These are phyloP conservation scores for Lentinula guzmanii DNA, from an alignment of 768 basidiomycete genomes.

Conservation along the genomic window DNA sequence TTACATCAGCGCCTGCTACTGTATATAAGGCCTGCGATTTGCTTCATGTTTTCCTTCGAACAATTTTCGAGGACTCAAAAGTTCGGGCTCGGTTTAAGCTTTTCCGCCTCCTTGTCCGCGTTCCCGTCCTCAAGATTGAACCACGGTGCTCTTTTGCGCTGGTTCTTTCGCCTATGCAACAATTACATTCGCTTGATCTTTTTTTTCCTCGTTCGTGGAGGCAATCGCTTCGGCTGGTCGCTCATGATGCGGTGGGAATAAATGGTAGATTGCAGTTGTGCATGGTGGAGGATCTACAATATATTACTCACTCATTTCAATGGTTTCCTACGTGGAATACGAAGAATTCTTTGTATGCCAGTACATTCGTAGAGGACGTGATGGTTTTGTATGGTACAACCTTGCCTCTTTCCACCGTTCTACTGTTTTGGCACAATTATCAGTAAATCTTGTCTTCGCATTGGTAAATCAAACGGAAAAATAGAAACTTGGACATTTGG, in stretches of 20 bases:
- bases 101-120: conserved; percentile 88
- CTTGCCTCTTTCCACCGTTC: too few species aligned
- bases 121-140: conserved; percentile 83
- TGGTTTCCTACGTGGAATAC: not conserved
- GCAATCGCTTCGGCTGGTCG: conserved; percentile 6
- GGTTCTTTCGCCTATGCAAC: not conserved
- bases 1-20: not conserved
- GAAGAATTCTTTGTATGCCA: too few species aligned
- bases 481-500: too few species aligned
- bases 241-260: conserved; percentile 16
- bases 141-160: conserved; percentile 26
- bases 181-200: not conserved
- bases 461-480: too few species aligned
- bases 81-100: conserved; percentile 84
- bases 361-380: too few species aligned
- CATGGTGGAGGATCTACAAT: conserved; percentile 24
- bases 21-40: conserved; percentile 5
- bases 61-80: conserved; percentile 84
- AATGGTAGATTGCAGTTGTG: conserved; percentile 12
- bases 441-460: too few species aligned
- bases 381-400: too few species aligned
- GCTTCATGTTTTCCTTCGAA: conserved; percentile 35
- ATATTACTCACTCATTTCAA: not conserved
- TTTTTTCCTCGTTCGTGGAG: not conserved
- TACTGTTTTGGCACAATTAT: too few species aligned